phyloP scores from a whole-genome alignment of 192 early-diverging fungal genomes.

The Backusella luteola region DNA sequence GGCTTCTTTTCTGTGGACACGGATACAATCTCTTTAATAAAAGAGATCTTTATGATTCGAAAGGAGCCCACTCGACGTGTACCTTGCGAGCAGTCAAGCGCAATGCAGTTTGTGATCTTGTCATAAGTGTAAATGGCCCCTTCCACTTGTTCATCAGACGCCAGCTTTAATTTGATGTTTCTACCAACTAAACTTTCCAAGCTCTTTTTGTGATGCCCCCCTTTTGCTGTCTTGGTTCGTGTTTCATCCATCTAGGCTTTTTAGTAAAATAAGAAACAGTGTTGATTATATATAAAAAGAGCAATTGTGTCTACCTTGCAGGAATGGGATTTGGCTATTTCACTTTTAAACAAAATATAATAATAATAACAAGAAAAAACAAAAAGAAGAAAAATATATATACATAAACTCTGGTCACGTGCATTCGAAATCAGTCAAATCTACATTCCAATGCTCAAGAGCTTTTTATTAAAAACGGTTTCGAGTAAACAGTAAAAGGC shows the following conservation, averaged over 20 bases:
- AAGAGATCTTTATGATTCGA: conserved; percentile 57
- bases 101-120: conserved; percentile 57
- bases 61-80: conserved; percentile 45
- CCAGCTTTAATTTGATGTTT: conserved; percentile 46
- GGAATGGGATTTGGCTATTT: not conserved
- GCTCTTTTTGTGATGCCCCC: conserved; percentile 21
- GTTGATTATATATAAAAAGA: too few species aligned
- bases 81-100: conserved; percentile 43
- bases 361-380: not conserved
- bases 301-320: not conserved
- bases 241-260: not conserved
- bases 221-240: not conserved
- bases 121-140: conserved; percentile 60
- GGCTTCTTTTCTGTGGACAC: conserved; percentile 17
- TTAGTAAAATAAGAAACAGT: not conserved
- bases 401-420: not conserved
- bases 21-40: conserved; percentile 53
- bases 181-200: conserved; percentile 50
- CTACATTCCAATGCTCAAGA: not conserved
- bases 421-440: not conserved
- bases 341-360: not conserved
- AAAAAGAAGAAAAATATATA: not conserved
- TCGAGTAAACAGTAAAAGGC: too few species aligned
- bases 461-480: too few species aligned
- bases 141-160: conserved; percentile 48